phyloP scores from a whole-genome alignment of 148 eudicot genomes.

The Rhododendron ovatum region DNA sequence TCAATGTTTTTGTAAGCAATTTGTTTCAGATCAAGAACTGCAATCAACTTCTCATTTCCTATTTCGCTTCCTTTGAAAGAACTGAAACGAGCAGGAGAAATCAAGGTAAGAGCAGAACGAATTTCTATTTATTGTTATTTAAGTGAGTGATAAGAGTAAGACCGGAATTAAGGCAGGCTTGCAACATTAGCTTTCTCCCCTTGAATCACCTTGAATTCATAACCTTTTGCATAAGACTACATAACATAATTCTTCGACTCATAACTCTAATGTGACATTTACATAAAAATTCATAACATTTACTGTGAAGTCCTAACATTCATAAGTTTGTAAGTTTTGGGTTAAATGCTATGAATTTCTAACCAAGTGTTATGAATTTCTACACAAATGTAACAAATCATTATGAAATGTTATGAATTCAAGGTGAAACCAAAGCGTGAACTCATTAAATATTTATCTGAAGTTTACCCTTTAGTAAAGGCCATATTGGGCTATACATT shows the following conservation, averaged over 20 bases:
- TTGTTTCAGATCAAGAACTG: constrained; percentile 43
- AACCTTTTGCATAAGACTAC: not conserved
- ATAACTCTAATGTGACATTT: not conserved
- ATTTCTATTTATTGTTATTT: not conserved
- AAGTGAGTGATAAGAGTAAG: not conserved
- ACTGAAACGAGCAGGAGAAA: constrained; percentile 34
- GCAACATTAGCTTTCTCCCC: not conserved
- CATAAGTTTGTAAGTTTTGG: too few relatives aligned
- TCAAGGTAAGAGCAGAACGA: not conserved
- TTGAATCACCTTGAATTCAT: not conserved
- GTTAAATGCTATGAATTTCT: too few relatives aligned
- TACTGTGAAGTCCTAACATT: too few relatives aligned
- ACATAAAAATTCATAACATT: not conserved
- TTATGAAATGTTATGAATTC: not conserved
- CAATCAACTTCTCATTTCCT: constrained; percentile 55
- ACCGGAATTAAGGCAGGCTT: not conserved
- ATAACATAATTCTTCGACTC: not conserved
- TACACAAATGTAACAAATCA: not conserved
- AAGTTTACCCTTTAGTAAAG: too few relatives aligned
- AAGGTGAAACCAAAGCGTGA: not conserved
- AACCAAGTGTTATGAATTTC: not conserved
- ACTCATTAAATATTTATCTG: too few relatives aligned
- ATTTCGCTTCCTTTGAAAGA: constrained; percentile 35
- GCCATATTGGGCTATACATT: too few relatives aligned
- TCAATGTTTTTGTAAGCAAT: constrained; percentile 46